Percentiles rank a stretch among this genome's conserved stretches.
Evolutionary conservation across 2,329 filamentous ascomycete genomes (phyloP).

Genomic region (Ophiostoma sp.): DNA sequence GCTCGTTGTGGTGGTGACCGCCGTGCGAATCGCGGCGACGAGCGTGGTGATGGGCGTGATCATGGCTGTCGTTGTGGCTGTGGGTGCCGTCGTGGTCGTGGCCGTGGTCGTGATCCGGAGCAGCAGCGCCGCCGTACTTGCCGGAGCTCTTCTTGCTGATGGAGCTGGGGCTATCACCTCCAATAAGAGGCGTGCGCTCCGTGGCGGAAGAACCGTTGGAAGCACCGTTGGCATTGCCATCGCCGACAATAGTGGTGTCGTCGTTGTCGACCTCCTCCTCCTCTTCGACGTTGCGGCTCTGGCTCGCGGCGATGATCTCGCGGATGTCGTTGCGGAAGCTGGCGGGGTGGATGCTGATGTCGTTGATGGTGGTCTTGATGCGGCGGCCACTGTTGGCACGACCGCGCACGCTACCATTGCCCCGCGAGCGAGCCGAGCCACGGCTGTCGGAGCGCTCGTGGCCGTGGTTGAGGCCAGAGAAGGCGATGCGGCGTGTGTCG

Average conservation of each 20-base stretch:
- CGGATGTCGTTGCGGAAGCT: slow-evolving; percentile 84
- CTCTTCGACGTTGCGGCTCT: slow-evolving; percentile 57
- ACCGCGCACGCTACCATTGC: slow-evolving; percentile 43
- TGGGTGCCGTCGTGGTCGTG: slow-evolving; percentile 34
- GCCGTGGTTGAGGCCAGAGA: slow-evolving; percentile 35
- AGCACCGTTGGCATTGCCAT: slow-evolving; percentile 31
- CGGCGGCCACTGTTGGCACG: slow-evolving; percentile 53
- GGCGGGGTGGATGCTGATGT: slow-evolving; percentile 84
- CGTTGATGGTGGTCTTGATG: slow-evolving; percentile 63
- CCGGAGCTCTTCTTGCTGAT: slow-evolving; percentile 22
- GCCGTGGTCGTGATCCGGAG: slow-evolving; percentile 31
- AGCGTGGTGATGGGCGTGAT: slow-evolving; percentile 33
- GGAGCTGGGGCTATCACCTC: slow-evolving; percentile 26
- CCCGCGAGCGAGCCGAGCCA: slow-evolving; percentile 37
- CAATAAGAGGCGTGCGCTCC: slow-evolving; percentile 45
- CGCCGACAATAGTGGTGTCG: slow-evolving; percentile 43
- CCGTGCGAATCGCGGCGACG: slow-evolving; percentile 59
- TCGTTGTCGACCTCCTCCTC: slow-evolving; percentile 51
- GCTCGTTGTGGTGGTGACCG: slow-evolving; percentile 74
- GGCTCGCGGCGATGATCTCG: slow-evolving; percentile 77
- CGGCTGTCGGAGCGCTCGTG: slow-evolving; percentile 31
- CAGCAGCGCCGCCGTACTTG: slow-evolving; percentile 6
- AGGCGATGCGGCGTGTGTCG: slow-evolving; percentile 45
- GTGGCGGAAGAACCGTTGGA: slow-evolving; percentile 32
- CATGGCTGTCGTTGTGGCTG: slow-evolving; percentile 35